phyloP scores from a whole-genome alignment of 306 rosid species.

The Inga leiocalycina region DNA sequence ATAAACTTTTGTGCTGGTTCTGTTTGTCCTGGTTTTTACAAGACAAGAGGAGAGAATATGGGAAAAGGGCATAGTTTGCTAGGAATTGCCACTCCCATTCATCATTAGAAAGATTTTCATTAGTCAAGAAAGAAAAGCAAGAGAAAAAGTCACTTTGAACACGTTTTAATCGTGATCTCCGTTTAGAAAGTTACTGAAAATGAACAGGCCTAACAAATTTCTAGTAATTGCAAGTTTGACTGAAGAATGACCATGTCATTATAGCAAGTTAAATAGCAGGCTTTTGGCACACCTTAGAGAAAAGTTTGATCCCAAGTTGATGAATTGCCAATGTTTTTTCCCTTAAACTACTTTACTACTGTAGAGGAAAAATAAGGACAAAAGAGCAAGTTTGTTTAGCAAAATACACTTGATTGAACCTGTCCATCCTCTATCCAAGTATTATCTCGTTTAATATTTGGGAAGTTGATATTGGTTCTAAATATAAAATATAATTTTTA shows the following conservation, averaged over 20 bases:
- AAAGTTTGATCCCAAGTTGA: background rate
- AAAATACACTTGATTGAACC: no score
- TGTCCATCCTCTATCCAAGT: no score
- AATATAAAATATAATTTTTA: no score
- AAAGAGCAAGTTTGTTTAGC: no score
- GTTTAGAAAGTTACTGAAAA: background rate
- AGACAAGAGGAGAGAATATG: background rate
- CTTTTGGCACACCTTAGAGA: background rate
- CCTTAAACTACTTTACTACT: background rate
- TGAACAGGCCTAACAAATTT: no score
- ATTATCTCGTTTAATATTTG: no score
- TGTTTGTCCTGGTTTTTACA: background rate
- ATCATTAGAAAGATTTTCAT: background rate
- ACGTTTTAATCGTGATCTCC: background rate
- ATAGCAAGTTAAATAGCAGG: background rate
- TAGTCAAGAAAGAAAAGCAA: background rate
- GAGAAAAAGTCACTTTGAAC: background rate
- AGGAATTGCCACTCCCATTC: background rate
- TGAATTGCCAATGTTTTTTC: background rate
- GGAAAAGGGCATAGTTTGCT: background rate
- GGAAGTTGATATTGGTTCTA: fast-evolving
- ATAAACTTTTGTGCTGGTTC: background rate
- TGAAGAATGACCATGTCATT: background rate
- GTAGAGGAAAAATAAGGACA: background rate
- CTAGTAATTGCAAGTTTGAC: background rate